Percentiles rank a stretch among this genome's conserved stretches.
Evolutionary conservation across 106 monocot species (phyloP).

Genomic region (Gastrodia elata): DNA sequence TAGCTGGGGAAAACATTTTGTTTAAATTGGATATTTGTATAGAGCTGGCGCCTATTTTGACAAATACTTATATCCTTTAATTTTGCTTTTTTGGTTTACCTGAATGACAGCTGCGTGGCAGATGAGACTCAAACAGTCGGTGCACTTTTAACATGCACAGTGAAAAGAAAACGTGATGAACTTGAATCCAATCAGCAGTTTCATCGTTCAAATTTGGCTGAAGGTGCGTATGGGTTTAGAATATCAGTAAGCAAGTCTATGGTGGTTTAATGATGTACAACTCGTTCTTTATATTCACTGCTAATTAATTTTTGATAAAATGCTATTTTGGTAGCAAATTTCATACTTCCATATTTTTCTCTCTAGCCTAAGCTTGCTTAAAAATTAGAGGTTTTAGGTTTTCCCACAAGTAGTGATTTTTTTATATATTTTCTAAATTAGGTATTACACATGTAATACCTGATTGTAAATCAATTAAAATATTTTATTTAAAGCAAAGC

Average conservation of each 20-base stretch:
- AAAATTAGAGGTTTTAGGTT: no score
- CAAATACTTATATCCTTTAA: not conserved
- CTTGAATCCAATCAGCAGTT: conserved; percentile 12
- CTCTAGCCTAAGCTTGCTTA: no score
- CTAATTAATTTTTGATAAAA: not conserved
- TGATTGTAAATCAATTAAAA: no score
- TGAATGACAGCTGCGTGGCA: conserved; percentile 54
- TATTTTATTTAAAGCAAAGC: no score
- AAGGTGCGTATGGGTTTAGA: not conserved
- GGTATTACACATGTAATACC: no score
- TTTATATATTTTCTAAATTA: no score
- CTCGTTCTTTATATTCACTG: not conserved
- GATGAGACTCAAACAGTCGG: conserved; percentile 89
- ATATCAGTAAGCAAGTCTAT: not conserved
- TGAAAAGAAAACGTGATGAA: conserved; percentile 70
- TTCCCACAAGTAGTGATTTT: no score
- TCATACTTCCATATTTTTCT: no score
- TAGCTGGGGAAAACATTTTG: no score
- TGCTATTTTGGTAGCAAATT: no score
- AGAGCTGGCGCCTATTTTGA: no score
- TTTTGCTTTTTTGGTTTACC: conserved; percentile 1
- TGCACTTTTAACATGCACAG: conserved; percentile 68
- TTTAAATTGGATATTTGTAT: no score
- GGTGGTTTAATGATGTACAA: not conserved
- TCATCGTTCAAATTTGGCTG: not conserved